Evolutionary conservation across 1,284 basidiomycete species (phyloP).

Genomic region (Marasmius oreades): DNA sequence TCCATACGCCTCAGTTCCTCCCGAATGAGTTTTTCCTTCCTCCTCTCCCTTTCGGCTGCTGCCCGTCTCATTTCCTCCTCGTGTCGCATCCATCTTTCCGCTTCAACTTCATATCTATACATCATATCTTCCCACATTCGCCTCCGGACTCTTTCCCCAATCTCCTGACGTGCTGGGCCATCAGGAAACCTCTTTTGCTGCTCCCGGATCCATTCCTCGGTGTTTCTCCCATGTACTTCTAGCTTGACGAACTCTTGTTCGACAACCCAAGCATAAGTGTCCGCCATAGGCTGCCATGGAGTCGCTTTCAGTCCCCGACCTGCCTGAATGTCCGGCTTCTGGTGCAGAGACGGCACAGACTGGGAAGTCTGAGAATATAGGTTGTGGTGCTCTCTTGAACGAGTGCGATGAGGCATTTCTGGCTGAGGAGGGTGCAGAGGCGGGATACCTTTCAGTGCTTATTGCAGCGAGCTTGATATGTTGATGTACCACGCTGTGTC

Average conservation of each 20-base stretch:
- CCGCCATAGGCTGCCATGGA: constrained; percentile 41
- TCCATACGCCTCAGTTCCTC: constrained; percentile 48
- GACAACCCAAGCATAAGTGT: constrained; percentile 52
- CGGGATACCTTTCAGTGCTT: neutral
- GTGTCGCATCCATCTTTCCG: constrained; percentile 48
- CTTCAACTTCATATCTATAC: constrained; percentile 46
- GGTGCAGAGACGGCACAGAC: constrained; percentile 12
- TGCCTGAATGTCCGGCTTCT: constrained; percentile 18
- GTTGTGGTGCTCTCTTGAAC: neutral
- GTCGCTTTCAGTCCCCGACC: constrained; percentile 7
- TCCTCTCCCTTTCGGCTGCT: constrained; percentile 40
- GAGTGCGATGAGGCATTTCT: neutral
- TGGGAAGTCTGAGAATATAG: neutral
- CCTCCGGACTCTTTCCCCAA: constrained; percentile 24
- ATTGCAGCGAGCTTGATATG: neutral
- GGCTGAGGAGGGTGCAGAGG: neutral
- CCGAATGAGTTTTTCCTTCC: constrained; percentile 38
- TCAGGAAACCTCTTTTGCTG: constrained; percentile 43
- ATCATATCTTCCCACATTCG: constrained; percentile 48
- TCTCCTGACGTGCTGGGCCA: constrained; percentile 23
- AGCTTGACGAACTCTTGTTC: constrained; percentile 47
- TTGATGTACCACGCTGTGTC: constrained; percentile 8
- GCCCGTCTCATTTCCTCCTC: constrained; percentile 41
- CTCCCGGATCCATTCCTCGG: constrained; percentile 58
- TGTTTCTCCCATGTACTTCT: constrained; percentile 43